Base-by-base conservation (phyloP, 2,329 filamentous ascomycete genomes). In the Aspergillus luchuensis region DNA sequence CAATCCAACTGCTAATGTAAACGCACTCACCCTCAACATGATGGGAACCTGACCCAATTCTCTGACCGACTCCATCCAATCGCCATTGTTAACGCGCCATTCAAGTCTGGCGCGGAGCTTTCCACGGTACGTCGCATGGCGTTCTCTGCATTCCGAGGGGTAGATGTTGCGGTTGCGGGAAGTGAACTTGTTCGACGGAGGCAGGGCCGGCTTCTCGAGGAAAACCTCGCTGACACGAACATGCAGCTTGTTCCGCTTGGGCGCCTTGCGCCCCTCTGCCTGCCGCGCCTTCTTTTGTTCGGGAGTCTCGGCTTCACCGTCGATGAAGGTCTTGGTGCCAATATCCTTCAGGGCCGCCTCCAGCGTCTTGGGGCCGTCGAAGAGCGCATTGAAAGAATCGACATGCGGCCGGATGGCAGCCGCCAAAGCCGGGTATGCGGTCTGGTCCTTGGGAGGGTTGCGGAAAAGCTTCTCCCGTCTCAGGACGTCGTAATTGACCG, bases 301-400 rank as follows among this genome's bases (percentile, higher is more conserved):
- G 10, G 69, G 66, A 1, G 74, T 76, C 59, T 81, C 77, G 23
- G 74, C 74, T 60, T 91, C 85, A 65, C 92, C 92, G 75, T 99
- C 95, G 52, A 97, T 86, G 72, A 91, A 96, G 4, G 86, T 86
- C 79, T 94, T 96, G 65, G 87, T 90, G 71, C 94, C 95, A 78
- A 99, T 98, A 74, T 99, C 95, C 72, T 86, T 87, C 62, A 98
- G 76, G 11, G 85, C 92, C 66, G 91, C 88, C 53, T 90, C 86
- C 57, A 99, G 76, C 56, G 89, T 81, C 56, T 91, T 91, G 76
- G 89, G 84, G 60, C 84, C 82, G 33, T 88, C 86, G 74, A 97
- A 96, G 51, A 98, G 84, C 56, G 88, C 88, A 81, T 99, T 97
- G 86, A 97, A 99, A 6, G 95, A 95, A 72, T 97, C 89, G 69